These are phyloP conservation scores for Wickerhamomyces xylosicus DNA, from an alignment of 805 yeast genomes.

Conservation along the genomic window DNA sequence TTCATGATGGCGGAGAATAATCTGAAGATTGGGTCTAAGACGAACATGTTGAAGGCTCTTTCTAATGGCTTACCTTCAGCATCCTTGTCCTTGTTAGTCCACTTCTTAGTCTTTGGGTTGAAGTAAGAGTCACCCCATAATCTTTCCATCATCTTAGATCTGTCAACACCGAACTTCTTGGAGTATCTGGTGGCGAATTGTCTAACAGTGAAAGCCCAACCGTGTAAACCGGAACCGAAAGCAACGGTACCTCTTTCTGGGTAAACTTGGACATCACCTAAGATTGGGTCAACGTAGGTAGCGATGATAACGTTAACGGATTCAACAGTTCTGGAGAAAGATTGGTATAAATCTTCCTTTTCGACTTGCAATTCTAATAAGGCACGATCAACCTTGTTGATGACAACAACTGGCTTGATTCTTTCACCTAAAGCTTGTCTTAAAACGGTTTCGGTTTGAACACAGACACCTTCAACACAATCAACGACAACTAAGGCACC, in stretches of 20 bases:
- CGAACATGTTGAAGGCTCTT: slow-evolving; percentile 99
- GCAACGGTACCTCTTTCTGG: slow-evolving; percentile 99
- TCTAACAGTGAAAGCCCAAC: slow-evolving; percentile 99
- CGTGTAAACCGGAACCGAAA: slow-evolving; percentile 99
- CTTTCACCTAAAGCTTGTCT: slow-evolving; percentile 99
- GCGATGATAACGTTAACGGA: slow-evolving; percentile 97
- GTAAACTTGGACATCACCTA: slow-evolving; percentile 98
- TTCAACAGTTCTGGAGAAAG: slow-evolving; percentile 98
- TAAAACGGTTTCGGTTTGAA: slow-evolving; percentile 98
- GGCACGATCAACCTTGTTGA: slow-evolving; percentile 99
- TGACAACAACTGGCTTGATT: slow-evolving; percentile 96
- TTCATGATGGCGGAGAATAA: slow-evolving; percentile 95
- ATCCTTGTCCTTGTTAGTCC: slow-evolving; percentile 94
- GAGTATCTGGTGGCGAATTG: slow-evolving; percentile 97
- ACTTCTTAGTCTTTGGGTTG: slow-evolving; percentile 99
- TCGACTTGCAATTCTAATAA: slow-evolving; percentile 96
- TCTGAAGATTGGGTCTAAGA: slow-evolving; percentile 98
- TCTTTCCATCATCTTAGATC: slow-evolving; percentile 96
- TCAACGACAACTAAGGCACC: slow-evolving; percentile 99
- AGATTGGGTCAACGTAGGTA: slow-evolving; percentile 79
- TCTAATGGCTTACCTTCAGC: slow-evolving; percentile 93
- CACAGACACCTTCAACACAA: slow-evolving; percentile 99
- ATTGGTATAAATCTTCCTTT: slow-evolving; percentile 98
- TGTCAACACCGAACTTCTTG: slow-evolving; percentile 99
- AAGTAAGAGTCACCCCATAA: slow-evolving; percentile 99